Conservation (phyloP, 805 yeast species). For the Saccharomycopsis lassenensis region DNA sequence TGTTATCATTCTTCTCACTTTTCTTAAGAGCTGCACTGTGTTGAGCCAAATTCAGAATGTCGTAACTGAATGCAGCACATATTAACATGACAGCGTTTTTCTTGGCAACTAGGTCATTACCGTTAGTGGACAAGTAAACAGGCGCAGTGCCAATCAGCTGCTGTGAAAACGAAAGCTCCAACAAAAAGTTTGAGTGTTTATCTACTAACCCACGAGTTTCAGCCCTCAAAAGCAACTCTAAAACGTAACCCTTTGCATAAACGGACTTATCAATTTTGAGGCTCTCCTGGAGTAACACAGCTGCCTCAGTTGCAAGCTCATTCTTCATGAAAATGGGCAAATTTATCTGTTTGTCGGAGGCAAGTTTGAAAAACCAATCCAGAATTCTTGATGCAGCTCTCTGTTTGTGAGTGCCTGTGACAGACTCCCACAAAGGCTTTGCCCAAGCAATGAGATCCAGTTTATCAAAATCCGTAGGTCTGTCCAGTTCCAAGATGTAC, state of each 20-base stretch:
- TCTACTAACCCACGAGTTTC: conserved; percentile 41
- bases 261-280: conserved; percentile 16
- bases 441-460: conserved; percentile 54
- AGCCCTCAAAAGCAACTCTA: conserved; percentile 31
- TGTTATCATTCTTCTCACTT: conserved; percentile 23
- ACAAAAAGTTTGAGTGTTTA: conserved; percentile 28
- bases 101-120: too few relatives aligned
- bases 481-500: conserved; percentile 25
- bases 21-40: conserved; percentile 27
- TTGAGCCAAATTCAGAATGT: conserved; percentile 33
- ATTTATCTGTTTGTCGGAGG: conserved; percentile 7
- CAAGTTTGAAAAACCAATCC: conserved; percentile 31
- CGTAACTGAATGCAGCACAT: conserved; percentile 35
- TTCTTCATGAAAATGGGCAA: conserved; percentile 5
- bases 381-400: conserved; percentile 44
- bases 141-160: too few relatives aligned
- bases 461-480: conserved; percentile 26
- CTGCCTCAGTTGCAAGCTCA: conserved; percentile 10
- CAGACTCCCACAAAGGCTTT: conserved; percentile 30
- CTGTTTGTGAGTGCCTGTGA: conserved; percentile 39
- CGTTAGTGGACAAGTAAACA: too few relatives aligned
- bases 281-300: conserved; percentile 15
- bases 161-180: conserved; percentile 12
- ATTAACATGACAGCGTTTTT: too few relatives aligned
- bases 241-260: conserved; percentile 24